Conservation (phyloP, 1,284 basidiomycete species). For the Heliocybe sulcata region DNA sequence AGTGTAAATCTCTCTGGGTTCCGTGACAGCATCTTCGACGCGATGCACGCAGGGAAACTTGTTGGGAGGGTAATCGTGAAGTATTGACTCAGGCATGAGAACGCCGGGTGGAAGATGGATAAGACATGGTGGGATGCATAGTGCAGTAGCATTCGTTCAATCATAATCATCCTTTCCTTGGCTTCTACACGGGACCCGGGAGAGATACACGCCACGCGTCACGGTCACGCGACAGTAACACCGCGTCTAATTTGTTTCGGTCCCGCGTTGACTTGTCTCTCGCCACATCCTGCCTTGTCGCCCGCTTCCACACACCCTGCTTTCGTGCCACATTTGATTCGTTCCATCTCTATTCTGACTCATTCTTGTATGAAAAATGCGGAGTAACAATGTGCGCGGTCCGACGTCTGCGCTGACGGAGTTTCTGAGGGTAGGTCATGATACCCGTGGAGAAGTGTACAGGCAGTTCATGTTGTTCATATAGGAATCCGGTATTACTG, state of each 20-base stretch:
- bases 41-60: not conserved
- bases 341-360: too few relatives aligned
- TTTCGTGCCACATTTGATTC: too few relatives aligned
- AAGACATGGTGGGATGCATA: too few relatives aligned
- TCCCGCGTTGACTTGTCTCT: not conserved
- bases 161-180: too few relatives aligned
- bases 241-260: not conserved
- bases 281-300: too few relatives aligned
- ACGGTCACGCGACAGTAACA: not conserved
- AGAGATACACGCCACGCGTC: too few relatives aligned
- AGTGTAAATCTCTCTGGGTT: not conserved
- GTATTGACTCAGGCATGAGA: not conserved
- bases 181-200: too few relatives aligned
- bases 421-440: conserved; percentile 68
- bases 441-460: not conserved
- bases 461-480: conserved; percentile 3
- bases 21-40: not conserved
- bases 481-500: conserved; percentile 77
- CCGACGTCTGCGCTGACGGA: conserved; percentile 91
- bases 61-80: not conserved
- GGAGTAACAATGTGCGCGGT: conserved; percentile 69
- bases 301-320: too few relatives aligned
- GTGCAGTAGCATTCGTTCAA: too few relatives aligned
- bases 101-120: not conserved
- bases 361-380: conserved; percentile 15